Evolutionary conservation across 2,329 filamentous ascomycete genomes (phyloP), one percentile per base, ranked within the genome.

Genomic region (Claviceps quebecensis): DNA sequence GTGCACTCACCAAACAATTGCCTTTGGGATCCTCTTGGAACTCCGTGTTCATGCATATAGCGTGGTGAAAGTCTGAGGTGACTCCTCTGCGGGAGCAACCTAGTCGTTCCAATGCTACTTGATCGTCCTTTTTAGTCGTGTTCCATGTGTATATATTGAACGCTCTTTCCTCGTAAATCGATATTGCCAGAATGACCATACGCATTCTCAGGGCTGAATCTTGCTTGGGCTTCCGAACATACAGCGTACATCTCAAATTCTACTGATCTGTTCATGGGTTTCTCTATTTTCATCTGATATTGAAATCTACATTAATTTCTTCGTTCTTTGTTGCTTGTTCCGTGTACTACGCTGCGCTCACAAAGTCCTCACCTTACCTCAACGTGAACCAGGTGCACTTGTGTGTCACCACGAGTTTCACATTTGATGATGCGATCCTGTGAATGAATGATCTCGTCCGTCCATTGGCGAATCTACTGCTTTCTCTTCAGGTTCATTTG

Each of bases 31-130:
- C 62, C 63, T 65, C 61, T 47, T n/a, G 43, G 46, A 60, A 63
- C 63, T 65, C 65, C 64, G 66, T 67, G 62, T 60, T 60, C 63
- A 65, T 67, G 64, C 65, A 67, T 59, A 56, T 51, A 56, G 60
- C 26, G 29, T 14, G 64, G 61, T 56, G 59, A 41, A 37, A 56
- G 55, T 56, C 53, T 52, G 51, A 56, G 53, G 41, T 46, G 53
- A 19, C 51, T 44, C 40, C 46, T 37, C 41, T n/a, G 47, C 51
- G 48, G 55, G 51, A 51, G 54, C 54, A 53, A 50, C 52, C 55
- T 45, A 26, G 54, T 19, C 26, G 26, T 47, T 47, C 23, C 23
- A 37, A 26, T 19, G 38, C 5, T 36, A 45, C 52, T 45, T 8
- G 16, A 37, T 23, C 19, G 22, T 50, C 22, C 36, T 39, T 19